Evolutionary conservation across 257 asterid genomes (phyloP).

Genomic region (Solanum appendiculatum): DNA sequence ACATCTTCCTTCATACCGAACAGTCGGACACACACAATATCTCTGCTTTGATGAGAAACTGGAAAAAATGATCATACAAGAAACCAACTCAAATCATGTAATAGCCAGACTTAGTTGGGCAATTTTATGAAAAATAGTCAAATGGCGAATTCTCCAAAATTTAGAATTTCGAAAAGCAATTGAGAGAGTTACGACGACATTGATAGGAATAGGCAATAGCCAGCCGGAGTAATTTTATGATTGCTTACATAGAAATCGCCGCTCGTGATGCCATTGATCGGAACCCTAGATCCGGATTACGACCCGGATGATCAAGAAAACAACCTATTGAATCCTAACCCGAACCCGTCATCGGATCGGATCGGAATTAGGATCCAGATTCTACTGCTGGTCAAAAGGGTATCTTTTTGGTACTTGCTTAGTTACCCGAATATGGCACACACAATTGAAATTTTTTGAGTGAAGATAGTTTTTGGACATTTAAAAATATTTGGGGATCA

Average conservation of each 20-base stretch:
- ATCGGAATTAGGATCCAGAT: too few relatives aligned
- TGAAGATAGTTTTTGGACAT: too few relatives aligned
- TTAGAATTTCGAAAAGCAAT: neutral
- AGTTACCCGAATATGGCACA: too few relatives aligned
- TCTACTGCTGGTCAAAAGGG: too few relatives aligned
- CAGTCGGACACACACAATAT: too few relatives aligned
- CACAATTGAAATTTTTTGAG: too few relatives aligned
- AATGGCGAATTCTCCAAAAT: neutral
- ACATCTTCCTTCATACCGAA: neutral
- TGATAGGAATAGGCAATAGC: neutral
- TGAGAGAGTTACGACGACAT: neutral
- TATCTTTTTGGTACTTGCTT: too few relatives aligned
- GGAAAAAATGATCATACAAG: neutral
- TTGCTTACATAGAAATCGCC: neutral
- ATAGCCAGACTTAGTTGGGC: neutral
- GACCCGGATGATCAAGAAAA: neutral
- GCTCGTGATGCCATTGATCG: neutral
- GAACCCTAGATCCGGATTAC: neutral
- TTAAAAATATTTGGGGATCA: too few relatives aligned
- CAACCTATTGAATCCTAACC: neutral
- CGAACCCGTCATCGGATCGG: too few relatives aligned
- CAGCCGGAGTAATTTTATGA: too few relatives aligned
- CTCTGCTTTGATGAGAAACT: neutral
- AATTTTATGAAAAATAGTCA: too few relatives aligned
- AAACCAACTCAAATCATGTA: neutral